phyloP scores from a whole-genome alignment of 306 rosid species.

The Lupinus albus region DNA sequence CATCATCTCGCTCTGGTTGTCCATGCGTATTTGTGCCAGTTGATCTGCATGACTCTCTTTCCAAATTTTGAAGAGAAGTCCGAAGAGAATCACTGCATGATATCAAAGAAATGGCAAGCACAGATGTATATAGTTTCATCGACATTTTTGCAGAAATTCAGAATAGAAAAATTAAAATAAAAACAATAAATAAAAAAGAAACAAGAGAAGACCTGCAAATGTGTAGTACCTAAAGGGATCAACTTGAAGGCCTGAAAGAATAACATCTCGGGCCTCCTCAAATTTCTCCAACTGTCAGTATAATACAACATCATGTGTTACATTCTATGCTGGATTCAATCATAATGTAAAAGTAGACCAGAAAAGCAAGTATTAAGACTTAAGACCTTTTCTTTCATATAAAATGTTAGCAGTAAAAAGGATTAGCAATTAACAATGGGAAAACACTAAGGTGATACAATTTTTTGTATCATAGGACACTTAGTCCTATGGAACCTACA shows the following conservation, averaged over 20 bases:
- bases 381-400: not conserved
- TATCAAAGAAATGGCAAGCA: constrained; percentile 43
- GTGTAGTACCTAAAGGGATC: constrained; percentile 75
- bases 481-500: constrained; percentile 5
- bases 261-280: constrained; percentile 77
- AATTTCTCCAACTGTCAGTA: constrained; percentile 83
- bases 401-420: constrained; percentile 3
- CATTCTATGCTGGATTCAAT: constrained; percentile 18
- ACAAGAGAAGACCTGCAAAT: constrained; percentile 4
- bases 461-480: constrained; percentile 25
- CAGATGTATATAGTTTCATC: constrained; percentile 30
- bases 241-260: constrained; percentile 89
- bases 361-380: constrained; percentile 29
- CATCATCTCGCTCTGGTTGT: constrained; percentile 75
- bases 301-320: constrained; percentile 34
- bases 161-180: not conserved
- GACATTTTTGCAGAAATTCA: not conserved
- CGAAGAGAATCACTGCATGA: constrained; percentile 70
- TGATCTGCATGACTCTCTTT: constrained; percentile 51
- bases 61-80: constrained; percentile 68
- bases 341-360: constrained; percentile 20
- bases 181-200: not conserved
- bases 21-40: constrained; percentile 50
- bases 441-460: constrained; percentile 27
- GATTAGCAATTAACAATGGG: constrained; percentile 20